phyloP scores from a whole-genome alignment of 495 filamentous ascomycete genomes.

The Paragyromitra xinjiangensis region DNA sequence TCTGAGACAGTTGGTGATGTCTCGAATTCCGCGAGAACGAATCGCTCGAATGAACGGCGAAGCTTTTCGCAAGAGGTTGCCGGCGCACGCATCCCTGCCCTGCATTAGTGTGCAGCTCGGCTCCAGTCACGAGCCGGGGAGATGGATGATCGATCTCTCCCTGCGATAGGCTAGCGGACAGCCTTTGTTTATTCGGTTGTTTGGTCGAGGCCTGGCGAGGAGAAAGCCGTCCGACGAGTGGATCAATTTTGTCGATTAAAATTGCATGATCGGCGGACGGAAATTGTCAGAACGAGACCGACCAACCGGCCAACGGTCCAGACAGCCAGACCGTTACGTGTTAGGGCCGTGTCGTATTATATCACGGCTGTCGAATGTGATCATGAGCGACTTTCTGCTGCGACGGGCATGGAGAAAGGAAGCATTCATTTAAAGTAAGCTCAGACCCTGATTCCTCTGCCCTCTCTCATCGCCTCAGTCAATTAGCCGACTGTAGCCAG shows the following conservation, averaged over 20 bases:
- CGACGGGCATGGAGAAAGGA: conserved; percentile 16
- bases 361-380: conserved; percentile 5
- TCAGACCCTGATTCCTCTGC: conserved; percentile 31
- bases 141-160: conserved; percentile 39
- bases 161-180: conserved; percentile 27
- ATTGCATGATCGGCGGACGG: conserved; percentile 27
- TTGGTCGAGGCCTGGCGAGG: conserved; percentile 24
- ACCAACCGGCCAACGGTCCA: conserved; percentile 39
- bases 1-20: conserved; percentile 17
- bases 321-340: conserved; percentile 7
- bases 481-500: conserved; percentile 37
- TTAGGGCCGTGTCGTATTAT: conserved; percentile 15
- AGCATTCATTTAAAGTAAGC: conserved; percentile 41
- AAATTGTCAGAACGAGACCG: conserved; percentile 30
- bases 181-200: conserved; percentile 22
- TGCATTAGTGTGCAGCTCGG: conserved; percentile 48
- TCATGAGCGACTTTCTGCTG: conserved; percentile 40
- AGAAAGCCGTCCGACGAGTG: conserved; percentile 3
- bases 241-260: not conserved
- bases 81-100: conserved; percentile 35
- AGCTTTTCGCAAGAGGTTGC: conserved; percentile 44
- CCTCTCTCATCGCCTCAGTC: conserved; percentile 32
- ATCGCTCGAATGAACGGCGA: conserved; percentile 31
- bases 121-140: conserved; percentile 36
- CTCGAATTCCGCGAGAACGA: conserved; percentile 23